Conservation (phyloP, 352 stramenopile species). For the Phytophthora palmivora region DNA sequence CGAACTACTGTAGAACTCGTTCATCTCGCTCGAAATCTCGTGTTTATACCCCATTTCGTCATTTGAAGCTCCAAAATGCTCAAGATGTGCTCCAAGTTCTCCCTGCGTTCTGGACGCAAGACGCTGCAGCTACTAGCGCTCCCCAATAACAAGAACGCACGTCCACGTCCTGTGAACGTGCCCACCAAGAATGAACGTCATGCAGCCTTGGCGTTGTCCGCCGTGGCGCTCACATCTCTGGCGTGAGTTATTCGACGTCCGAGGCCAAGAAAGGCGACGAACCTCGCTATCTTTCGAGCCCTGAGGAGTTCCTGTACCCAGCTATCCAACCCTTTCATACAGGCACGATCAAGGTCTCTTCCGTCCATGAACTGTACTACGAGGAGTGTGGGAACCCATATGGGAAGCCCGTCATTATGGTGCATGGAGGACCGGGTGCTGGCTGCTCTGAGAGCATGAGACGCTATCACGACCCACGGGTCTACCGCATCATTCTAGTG, state of each 20-base stretch:
- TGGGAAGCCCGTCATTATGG: constrained; percentile 92
- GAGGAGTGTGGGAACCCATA: constrained; percentile 90
- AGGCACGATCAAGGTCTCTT: constrained; percentile 82
- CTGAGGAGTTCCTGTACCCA: constrained; percentile 86
- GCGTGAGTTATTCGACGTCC: constrained; percentile 35
- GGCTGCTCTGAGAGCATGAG: constrained; percentile 90
- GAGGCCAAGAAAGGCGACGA: constrained; percentile 21
- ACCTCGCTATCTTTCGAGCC: constrained; percentile 49
- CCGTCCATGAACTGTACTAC: constrained; percentile 91
- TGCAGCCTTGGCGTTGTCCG: constrained; percentile 34
- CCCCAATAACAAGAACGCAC: constrained; percentile 26
- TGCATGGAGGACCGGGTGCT: constrained; percentile 94
- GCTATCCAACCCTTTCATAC: constrained; percentile 82
- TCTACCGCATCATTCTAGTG: constrained; percentile 94
- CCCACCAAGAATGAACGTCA: constrained; percentile 24
- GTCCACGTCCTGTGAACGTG: constrained; percentile 31
- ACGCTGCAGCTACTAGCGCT: constrained; percentile 41
- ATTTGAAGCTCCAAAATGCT: constrained; percentile 28
- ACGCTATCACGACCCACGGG: constrained; percentile 92
- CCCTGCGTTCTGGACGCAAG: constrained; percentile 25
- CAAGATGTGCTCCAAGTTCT: constrained; percentile 29
- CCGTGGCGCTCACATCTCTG: constrained; percentile 33
- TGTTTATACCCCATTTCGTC: constrained; percentile 11
- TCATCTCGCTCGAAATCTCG: not conserved
- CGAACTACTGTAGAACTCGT: not conserved